Evolutionary conservation across 345 rosid genomes (phyloP).

Genomic region (Kernera saxatilis): DNA sequence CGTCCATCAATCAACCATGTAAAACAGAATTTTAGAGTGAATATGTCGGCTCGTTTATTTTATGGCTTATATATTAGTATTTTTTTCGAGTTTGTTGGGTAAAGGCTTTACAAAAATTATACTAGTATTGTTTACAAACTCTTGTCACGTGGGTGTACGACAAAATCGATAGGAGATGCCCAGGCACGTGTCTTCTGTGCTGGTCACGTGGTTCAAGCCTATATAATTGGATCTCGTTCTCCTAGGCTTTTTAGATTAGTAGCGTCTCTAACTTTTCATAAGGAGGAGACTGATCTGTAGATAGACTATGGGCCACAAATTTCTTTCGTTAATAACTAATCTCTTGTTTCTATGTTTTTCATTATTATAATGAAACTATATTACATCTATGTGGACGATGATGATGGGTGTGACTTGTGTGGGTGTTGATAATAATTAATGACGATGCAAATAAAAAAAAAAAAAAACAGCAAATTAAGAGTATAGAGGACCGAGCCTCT

Average conservation of each 20-base stretch:
- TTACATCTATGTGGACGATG: background rate
- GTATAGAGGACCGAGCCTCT: slow-evolving; percentile 24
- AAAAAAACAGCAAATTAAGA: background rate
- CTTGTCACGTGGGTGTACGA: slow-evolving; percentile 26
- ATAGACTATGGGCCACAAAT: slow-evolving; percentile 7
- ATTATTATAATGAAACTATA: background rate
- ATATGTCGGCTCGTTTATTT: slow-evolving; percentile 6
- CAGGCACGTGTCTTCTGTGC: slow-evolving; percentile 18
- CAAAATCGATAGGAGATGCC: slow-evolving; percentile 11
- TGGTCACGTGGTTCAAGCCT: slow-evolving; percentile 29
- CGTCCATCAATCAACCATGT: slow-evolving; percentile 13
- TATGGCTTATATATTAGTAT: background rate
- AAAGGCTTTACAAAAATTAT: background rate
- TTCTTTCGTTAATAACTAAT: background rate
- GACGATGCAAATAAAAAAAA: background rate
- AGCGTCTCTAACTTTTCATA: background rate
- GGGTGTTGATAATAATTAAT: background rate
- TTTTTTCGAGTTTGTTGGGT: background rate
- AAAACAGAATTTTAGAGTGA: background rate
- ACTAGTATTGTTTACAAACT: background rate
- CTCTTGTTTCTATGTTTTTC: background rate
- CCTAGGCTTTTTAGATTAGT: slow-evolving; percentile 1
- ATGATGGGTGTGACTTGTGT: slow-evolving; percentile 15
- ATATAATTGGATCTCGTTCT: slow-evolving; percentile 29
- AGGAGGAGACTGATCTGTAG: background rate